Percentiles rank a stretch among this genome's conserved stretches.
These are phyloP conservation scores for Saccharum spontaneum DNA, from an alignment of 176 grass and related monocot genomes.

Conservation along the genomic window DNA sequence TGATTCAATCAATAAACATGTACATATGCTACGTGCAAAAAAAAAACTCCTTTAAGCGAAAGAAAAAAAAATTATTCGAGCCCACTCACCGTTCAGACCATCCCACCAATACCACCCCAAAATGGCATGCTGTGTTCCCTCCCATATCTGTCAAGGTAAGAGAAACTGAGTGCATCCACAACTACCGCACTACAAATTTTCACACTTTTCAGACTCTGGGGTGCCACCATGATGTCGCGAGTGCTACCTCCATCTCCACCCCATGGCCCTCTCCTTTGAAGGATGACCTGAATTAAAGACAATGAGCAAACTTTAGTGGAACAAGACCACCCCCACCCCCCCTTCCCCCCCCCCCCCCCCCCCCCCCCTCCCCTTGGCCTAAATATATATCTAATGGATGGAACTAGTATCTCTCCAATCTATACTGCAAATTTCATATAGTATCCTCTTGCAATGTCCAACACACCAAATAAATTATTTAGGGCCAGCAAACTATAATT, in stretches of 20 bases:
- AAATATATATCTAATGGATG: neutral
- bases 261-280: conserved; percentile 17
- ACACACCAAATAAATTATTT: neutral
- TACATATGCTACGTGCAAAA: neutral
- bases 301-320: neutral
- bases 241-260: conserved; percentile 10
- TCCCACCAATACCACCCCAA: conserved; percentile 22
- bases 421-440: neutral
- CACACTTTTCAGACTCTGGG: neutral
- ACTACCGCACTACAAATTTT: neutral
- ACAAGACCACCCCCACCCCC: no score
- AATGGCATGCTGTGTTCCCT: neutral
- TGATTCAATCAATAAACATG: neutral
- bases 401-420: neutral
- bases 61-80: neutral
- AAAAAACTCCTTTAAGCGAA: neutral
- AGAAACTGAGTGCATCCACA: conserved; percentile 1
- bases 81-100: neutral
- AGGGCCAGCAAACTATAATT: neutral
- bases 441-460: neutral
- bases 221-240: neutral
- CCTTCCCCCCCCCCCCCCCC: no score
- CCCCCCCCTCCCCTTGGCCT: no score
- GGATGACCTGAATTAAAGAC: neutral
- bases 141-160: neutral